phyloP scores from a whole-genome alignment of 2,329 filamentous ascomycete species.

The Fusarium albidum region DNA sequence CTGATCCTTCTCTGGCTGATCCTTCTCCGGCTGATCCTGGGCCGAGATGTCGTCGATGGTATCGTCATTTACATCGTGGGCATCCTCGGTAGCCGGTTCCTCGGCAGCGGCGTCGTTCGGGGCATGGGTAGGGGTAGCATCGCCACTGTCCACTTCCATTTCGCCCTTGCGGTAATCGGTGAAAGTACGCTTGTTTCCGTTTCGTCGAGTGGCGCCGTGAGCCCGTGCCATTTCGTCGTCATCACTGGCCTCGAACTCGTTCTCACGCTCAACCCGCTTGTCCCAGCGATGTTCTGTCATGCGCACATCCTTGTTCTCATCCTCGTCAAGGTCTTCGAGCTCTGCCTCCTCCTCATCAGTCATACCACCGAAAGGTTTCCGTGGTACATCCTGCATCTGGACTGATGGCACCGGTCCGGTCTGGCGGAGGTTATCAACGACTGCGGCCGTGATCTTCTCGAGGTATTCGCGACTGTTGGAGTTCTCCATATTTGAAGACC shows the following conservation, averaged over 20 bases:
- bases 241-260: slow-evolving; percentile 87
- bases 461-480: slow-evolving; percentile 86
- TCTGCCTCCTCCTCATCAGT: slow-evolving; percentile 73
- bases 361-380: slow-evolving; percentile 68
- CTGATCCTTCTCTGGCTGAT: slow-evolving; percentile 38
- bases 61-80: slow-evolving; percentile 50
- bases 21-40: slow-evolving; percentile 40
- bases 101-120: slow-evolving; percentile 42
- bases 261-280: slow-evolving; percentile 76
- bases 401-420: slow-evolving; percentile 88
- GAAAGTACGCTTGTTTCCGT: slow-evolving; percentile 60
- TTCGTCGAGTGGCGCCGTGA: slow-evolving; percentile 72
- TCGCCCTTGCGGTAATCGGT: slow-evolving; percentile 58
- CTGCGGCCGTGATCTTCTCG: slow-evolving; percentile 80
- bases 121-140: slow-evolving; percentile 48
- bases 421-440: slow-evolving; percentile 87
- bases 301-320: slow-evolving; percentile 84
- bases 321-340: slow-evolving; percentile 77
- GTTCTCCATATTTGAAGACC: slow-evolving; percentile 89
- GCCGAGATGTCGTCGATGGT: slow-evolving; percentile 55
- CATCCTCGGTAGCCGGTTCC: slow-evolving; percentile 41
- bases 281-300: slow-evolving; percentile 86
- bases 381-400: slow-evolving; percentile 82
- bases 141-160: slow-evolving; percentile 48
- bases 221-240: slow-evolving; percentile 81